Evolutionary conservation across 352 stramenopile genomes (phyloP), one percentile per base, ranked within the genome.

Genomic region (Phytophthora fragariaefolia): DNA sequence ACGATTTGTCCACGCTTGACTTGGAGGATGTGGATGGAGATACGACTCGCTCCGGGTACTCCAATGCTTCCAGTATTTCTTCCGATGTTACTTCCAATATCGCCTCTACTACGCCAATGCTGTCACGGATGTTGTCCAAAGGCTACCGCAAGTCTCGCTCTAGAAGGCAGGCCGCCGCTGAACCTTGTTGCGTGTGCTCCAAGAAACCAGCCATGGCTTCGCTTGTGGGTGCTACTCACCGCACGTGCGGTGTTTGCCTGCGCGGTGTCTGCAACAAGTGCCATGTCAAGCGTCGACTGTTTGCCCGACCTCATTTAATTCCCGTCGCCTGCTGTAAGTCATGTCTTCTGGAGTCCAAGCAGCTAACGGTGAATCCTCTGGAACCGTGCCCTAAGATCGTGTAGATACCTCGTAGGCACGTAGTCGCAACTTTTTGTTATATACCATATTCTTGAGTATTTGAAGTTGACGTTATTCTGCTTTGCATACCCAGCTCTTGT

Each of bases 301-400:
- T 90, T 22, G 66, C 76, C 18, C 53, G 55, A 6, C 76, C 73
- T 13, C 62, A 71, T 32, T 59, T 81, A 7, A 65, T 87, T 17
- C 20, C 59, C 5, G 72, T 89, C 10, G 46, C 70, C 20, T 88
- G 79, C 60, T 90, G 82, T 46, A 90, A 82, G 56, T 66, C 54
- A 8, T 90, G 79, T 60, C 58, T 86, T 9, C 58, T 86, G 10
- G 66, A 75, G 32, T 66, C 73, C 12, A 82, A 80, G 20, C 55
- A 71, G 10, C 43, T 87, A 0, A 45, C 15, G 1, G 70, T 90
- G 23, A 64, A 88, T 23, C 79, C 77, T 12, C 60, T 69, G 8
- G 77, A 82, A 7, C 79, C 66, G 24, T 90, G 79, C 38, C 81
- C 81, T 12, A 63, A 79, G 69, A 26, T 73, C 36, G 15, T 20